phyloP scores from a whole-genome alignment of 2,329 filamentous ascomycete genomes.

The Incumbomyces lentus region DNA sequence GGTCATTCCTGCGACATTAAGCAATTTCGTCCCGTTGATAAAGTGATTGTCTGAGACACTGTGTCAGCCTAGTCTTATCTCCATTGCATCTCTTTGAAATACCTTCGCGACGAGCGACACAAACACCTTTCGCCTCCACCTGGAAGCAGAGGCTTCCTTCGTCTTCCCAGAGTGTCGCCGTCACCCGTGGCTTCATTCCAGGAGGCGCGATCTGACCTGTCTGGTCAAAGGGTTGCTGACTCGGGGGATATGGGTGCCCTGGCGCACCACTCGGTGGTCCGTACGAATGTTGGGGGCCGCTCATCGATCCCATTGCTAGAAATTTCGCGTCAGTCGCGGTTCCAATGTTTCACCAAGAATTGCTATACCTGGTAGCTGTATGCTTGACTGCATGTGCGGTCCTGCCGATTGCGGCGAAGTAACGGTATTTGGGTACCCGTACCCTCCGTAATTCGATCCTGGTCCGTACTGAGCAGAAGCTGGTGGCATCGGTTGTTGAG shows the following conservation, averaged over 20 bases:
- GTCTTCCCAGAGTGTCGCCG: slow-evolving; percentile 95
- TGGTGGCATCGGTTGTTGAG: slow-evolving; percentile 65
- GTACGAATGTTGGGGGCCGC: slow-evolving; percentile 11
- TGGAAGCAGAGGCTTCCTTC: slow-evolving; percentile 97
- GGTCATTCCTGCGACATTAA: slow-evolving; percentile 98
- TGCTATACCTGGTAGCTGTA: slow-evolving; percentile 47
- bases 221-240: slow-evolving; percentile 59
- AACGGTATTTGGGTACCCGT: slow-evolving; percentile 66
- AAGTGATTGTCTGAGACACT: slow-evolving; percentile 73
- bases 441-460: slow-evolving; percentile 52
- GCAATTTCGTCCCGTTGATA: slow-evolving; percentile 95
- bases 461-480: slow-evolving; percentile 59
- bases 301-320: slow-evolving; percentile 30
- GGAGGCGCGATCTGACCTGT: slow-evolving; percentile 88
- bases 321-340: slow-evolving; percentile 10
- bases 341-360: not conserved
- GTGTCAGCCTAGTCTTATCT: slow-evolving; percentile 8
- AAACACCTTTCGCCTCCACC: slow-evolving; percentile 91
- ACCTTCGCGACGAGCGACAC: slow-evolving; percentile 90
- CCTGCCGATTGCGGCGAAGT: slow-evolving; percentile 66
- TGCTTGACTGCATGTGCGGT: slow-evolving; percentile 54
- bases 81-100: slow-evolving; percentile 22
- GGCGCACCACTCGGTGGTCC: slow-evolving; percentile 23
- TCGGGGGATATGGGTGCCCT: slow-evolving; percentile 33
- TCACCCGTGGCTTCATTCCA: slow-evolving; percentile 92